Base-by-base conservation (phyloP, 306 rosid species). In the Albizia julibrissin region DNA sequence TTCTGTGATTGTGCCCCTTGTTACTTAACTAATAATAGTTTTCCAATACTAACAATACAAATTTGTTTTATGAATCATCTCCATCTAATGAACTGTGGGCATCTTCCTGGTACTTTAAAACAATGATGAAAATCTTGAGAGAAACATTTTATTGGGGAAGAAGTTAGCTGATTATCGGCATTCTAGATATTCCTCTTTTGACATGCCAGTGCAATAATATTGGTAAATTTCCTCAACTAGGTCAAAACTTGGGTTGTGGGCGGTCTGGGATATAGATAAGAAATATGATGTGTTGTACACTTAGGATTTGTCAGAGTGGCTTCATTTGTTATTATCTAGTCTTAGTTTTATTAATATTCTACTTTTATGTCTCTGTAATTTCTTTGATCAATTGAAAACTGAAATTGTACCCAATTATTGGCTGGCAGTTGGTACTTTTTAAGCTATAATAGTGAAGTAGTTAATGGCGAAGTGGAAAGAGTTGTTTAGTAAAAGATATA, bases 11-110 rank as follows among this genome's bases (percentile, higher is more conserved):
- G 42, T 56, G 24, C 26, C 49, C 58, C 58, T 14, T 26, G 10
- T 71, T 42, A 42, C 10, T 43, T 69, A 34, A 72, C 74, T 56
- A 1, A 67, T 54, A 24, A 39, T 46, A 73, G 49, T 62, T 73
- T 37, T 59, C 69, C 69, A 22, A 26, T 61, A 33, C 40, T 68
- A 5, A 31, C 10, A 49, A 42, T 47, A 49, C 27, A 39, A 54
- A 43, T 64, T 79, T 81, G 54, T 79, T 62, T 18, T 37, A 34
- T 24, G 43, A 26, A 16, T 22, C 46, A n/a, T 72, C 5, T 58
- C 52, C 27, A 61, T 79, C 66, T 80, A 43, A 24, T 59, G 71
- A 66, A 64, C 61, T 56, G 50, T 44, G 50, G 29, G 59, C 81
- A 27, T 83, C 39, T 71, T 34, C n/a, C 54, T 58, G 39, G 26